Evolutionary conservation across 257 asterid species (phyloP), one percentile per base, ranked within the genome.

Genomic region (Rubia yunnanensis): DNA sequence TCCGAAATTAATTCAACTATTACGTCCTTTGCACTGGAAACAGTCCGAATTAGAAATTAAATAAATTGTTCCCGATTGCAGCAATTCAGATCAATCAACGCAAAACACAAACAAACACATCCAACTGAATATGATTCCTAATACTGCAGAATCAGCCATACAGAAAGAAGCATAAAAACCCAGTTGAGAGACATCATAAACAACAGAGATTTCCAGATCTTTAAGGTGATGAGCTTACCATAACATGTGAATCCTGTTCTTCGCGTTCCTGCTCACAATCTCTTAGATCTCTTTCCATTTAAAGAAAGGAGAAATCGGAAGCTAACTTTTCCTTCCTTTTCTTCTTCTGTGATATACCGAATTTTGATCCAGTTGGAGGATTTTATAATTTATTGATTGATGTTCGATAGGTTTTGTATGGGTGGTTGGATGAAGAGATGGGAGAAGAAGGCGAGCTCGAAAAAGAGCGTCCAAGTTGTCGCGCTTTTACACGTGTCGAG

Each of bases 401-500:
- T 5, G 5, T 1, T 10, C 1, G 31, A 41, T 4, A 10, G 20
- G 7, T 24, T 20, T 49, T 41, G 23, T 31, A 31, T 28, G 67
- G 44, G 52, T 44, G 26, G 24, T 23, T 34, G 54, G 28, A n/a
- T n/a, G n/a, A 17, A 20, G n/a, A 17, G 27, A 54, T 14, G 41
- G 20, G 5, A 30, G 22, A 10, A 22, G 31, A 24, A 23, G 27
- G 31, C 18, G 28, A 41, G n/a, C 8, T 13, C 10, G 0, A 64
- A 69, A 78, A 70, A 63, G 77, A 10, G 61, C 53, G n/a, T 73
- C 79, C 77, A 79, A 56, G 61, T 69, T 41, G 73, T 70, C 75
- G 5, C 55, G n/a, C 68, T 68, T 76, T 83, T 77, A 76, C 84
- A 78, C 80, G 78, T 78, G 78, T 60, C 78, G 20, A 9, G 27